Evolutionary conservation across 805 yeast genomes (phyloP), one percentile per base, ranked within the genome.

Genomic region (Sporopachydermia quercuum): DNA sequence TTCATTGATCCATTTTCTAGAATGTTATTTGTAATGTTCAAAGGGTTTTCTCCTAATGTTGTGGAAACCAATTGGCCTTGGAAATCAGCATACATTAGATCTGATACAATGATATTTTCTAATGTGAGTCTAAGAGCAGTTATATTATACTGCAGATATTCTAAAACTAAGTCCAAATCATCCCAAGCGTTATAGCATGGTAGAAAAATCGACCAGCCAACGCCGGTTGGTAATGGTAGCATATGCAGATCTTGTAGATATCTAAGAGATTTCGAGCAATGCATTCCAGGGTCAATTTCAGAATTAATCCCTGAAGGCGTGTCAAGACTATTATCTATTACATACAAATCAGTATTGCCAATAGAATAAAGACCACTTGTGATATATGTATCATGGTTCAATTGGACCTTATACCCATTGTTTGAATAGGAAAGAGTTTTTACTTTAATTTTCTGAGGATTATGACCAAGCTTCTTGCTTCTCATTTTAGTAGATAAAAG

Each of bases 151-250:
- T 73, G 65, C 16, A 87, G 55, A 52, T 76, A 79, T 35, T 71
- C 71, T 38, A 73, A 60, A 3, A 76, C 67, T 18, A 87, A 60
- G 3, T 75, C 81, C 15, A 76, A 62, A 3, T 60, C 54, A 16
- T 68, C 66, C 94, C 95, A 86, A 0, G 87, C 70, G 35, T 65
- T 61, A 19, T 80, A 75, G 42, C 86, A 77, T 0, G 97, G 97
- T 18, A 87, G 60, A 40, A 87, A 71, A 0, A 78, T 58, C 0
- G 96, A 74, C 59, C 85, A 84, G 0, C 93, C 93, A 15, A 61
- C 50, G 15, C 60, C 56, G 3, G 65, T 66, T 8, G 66, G 59
- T 35, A 79, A 62, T 42, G 70, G 69, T 16, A 74, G 57, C 19
- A 83, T 54, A 5, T 64, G 67, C 35, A 74, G 63, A 13, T 67